Evolutionary conservation across 768 basidiomycete genomes (phyloP), one percentile per base, ranked within the genome.

Genomic region (Russula virescens): DNA sequence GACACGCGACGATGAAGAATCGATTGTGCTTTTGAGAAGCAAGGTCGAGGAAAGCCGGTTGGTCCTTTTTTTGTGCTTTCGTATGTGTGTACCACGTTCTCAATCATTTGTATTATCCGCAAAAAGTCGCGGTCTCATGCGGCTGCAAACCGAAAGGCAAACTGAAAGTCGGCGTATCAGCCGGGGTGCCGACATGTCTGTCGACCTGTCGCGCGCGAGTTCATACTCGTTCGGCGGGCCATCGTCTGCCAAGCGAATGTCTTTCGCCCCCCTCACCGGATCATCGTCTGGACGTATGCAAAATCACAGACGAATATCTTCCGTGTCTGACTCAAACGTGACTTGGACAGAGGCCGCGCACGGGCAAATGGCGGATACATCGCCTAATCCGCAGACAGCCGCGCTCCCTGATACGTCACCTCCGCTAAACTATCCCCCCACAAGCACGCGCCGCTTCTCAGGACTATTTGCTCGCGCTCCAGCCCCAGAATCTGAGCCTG

Each of bases 21-120:
- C 88, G 42, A 89, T 94, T 52, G 73, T 77, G 3, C 75, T 93
- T 73, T 76, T 94, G 54, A 81, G 91, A 40, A 79, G 83, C n/a
- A 93, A 92, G 72, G 89, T 93, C 3, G 91, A 93, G 69, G 91
- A 93, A 73, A 91, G 89, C 79, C 81, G 91, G 90, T 89, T 68
- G 23, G 81, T 70, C 18, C 14, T 23, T 26, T 60, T 35, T 55
- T 11, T 3, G 9, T 14, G 46, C 6, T 18, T 40, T 55, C 19
- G 38, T 43, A 34, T 23, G n/a, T 47, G n/a, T 47, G 19, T 26
- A 40, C 35, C 38, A 43, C 31, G 51, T 45, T 64, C 60, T 65
- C 42, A n/a, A 58, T 61, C 68, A 35, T 40, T n/a, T 8, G 28
- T 19, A 14, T 38, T 14, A 25, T 46, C 25, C n/a, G 18, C 38